Conservation (phyloP, 768 basidiomycete genomes). For the Lactarius trivialis region DNA sequence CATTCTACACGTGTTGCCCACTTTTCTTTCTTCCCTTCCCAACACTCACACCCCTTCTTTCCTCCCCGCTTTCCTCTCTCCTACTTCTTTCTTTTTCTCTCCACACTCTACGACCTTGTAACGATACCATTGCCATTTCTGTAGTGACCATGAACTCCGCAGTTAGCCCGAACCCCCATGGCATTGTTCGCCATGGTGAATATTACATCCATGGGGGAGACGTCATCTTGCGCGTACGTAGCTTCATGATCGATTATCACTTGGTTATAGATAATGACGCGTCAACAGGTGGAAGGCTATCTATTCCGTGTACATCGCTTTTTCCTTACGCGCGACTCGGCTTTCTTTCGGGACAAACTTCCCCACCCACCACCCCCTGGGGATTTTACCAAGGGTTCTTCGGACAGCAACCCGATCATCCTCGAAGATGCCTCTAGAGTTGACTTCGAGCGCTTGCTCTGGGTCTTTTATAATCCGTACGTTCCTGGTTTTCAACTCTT, state of each 20-base stretch:
- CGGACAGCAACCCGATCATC: constrained; percentile 28
- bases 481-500: constrained; percentile 4
- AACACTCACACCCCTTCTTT: constrained; percentile 8
- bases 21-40: constrained; percentile 15
- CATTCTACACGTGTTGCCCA: constrained; percentile 23
- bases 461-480: constrained; percentile 33
- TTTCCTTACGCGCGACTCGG: constrained; percentile 31
- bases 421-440: constrained; percentile 26
- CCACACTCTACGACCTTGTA: constrained; percentile 15
- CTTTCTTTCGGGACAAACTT: constrained; percentile 28
- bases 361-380: constrained; percentile 25
- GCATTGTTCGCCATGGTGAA: constrained; percentile 26
- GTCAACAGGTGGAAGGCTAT: constrained; percentile 16
- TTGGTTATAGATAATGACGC: background rate
- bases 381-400: constrained; percentile 27
- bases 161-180: constrained; percentile 7
- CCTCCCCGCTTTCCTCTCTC: background rate
- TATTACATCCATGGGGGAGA: constrained; percentile 55
- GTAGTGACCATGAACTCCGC: constrained; percentile 21
- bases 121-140: constrained; percentile 5
- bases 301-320: constrained; percentile 24
- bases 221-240: constrained; percentile 33
- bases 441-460: constrained; percentile 30
- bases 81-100: background rate
- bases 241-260: background rate